phyloP scores from a whole-genome alignment of 2,329 filamentous ascomycete genomes.

The Diaporthe citrichinensis region DNA sequence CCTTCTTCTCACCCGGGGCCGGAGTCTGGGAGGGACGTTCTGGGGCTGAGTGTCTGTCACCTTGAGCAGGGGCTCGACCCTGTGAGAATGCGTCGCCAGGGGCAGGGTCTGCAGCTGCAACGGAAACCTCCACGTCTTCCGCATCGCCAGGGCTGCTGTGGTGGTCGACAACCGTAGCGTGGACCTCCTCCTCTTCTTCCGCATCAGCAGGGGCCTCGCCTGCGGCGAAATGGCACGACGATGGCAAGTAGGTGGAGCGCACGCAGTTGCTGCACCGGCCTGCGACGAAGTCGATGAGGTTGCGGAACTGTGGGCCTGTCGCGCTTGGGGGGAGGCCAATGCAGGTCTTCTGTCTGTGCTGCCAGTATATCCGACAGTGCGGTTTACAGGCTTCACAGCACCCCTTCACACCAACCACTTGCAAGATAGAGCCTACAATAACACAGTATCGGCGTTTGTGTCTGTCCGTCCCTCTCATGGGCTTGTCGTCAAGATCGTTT shows the following conservation, averaged over 20 bases:
- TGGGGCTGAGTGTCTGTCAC: too few relatives aligned
- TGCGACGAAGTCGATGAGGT: background rate
- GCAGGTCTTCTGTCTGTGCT: background rate
- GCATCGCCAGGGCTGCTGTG: background rate
- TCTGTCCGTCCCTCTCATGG: background rate
- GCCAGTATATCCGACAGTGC: background rate
- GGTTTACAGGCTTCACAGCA: background rate
- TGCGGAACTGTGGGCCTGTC: background rate
- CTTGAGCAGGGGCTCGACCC: background rate
- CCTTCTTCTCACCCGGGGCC: background rate
- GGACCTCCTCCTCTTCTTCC: too few relatives aligned
- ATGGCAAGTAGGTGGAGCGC: background rate
- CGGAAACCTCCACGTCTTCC: background rate
- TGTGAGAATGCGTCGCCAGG: background rate
- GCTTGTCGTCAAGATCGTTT: background rate
- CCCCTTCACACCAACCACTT: background rate
- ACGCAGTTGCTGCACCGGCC: constrained; percentile 14
- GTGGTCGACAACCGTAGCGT: too few relatives aligned
- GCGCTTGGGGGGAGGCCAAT: background rate
- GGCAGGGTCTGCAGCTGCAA: too few relatives aligned
- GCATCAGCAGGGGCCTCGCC: too few relatives aligned
- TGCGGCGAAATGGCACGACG: background rate
- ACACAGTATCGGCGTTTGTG: background rate
- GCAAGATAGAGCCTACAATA: constrained; percentile 3
- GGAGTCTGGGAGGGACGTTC: background rate